These are phyloP conservation scores for Monosporozyma aerobia DNA, from an alignment of 805 yeast genomes.

Conservation along the genomic window DNA sequence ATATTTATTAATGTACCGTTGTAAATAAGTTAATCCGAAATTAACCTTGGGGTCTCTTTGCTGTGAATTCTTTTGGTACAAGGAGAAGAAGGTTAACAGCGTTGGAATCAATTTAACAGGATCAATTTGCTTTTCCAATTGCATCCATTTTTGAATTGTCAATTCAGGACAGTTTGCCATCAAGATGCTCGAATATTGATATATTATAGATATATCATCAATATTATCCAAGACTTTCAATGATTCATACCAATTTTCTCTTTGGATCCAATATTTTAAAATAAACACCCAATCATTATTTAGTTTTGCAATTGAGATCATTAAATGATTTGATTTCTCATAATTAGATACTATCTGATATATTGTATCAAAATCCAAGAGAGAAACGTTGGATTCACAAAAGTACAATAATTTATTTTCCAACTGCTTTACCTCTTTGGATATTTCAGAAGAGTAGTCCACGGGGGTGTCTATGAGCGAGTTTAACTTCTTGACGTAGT, in stretches of 20 bases:
- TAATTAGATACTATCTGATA: slow-evolving; percentile 64
- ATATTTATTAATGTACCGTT: slow-evolving; percentile 40
- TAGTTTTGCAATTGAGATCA: slow-evolving; percentile 52
- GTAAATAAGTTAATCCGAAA: slow-evolving; percentile 57
- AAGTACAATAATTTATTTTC: slow-evolving; percentile 3
- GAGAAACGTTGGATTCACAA: background rate
- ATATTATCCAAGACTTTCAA: slow-evolving; percentile 45
- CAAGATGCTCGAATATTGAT: slow-evolving; percentile 60
- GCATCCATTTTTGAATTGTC: slow-evolving; percentile 75
- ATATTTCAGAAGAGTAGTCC: background rate
- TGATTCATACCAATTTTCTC: slow-evolving; percentile 68
- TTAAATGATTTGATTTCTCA: slow-evolving; percentile 52
- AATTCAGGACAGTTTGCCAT: slow-evolving; percentile 56
- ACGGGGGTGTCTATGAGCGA: background rate
- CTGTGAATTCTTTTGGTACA: slow-evolving; percentile 19
- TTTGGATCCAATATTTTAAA: slow-evolving; percentile 56
- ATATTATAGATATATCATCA: slow-evolving; percentile 41
- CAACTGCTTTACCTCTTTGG: slow-evolving; percentile 5
- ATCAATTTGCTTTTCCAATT: slow-evolving; percentile 36
- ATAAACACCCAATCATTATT: slow-evolving; percentile 63
- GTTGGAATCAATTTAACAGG: slow-evolving; percentile 68
- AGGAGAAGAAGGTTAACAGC: slow-evolving; percentile 55
- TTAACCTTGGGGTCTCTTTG: slow-evolving; percentile 38
- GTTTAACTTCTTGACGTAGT: background rate
- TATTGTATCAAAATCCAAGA: slow-evolving; percentile 55